Evolutionary conservation across 257 asterid genomes (phyloP), one percentile per base, ranked within the genome.

Genomic region (Agastache rugosa): DNA sequence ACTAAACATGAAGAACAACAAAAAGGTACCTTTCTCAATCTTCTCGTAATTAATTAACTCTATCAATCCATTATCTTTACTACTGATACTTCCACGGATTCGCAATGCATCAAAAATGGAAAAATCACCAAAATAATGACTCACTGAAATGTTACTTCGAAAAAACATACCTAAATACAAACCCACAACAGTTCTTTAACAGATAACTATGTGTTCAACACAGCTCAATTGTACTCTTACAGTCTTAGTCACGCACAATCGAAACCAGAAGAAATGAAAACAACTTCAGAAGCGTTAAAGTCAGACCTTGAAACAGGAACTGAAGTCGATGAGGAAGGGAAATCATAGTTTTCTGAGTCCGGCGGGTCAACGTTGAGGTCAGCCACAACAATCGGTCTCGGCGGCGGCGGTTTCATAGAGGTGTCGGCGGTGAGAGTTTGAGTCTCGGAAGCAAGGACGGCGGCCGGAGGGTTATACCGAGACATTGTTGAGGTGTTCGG

Each of bases 331-430:
- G 82, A 44, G 19, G 88, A 35, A 42, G 87, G 54, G 62, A 74
- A 80, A 27, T 79, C 80, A 63, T 54, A 78, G 60, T 77, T 75
- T 74, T 88, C 89, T 4, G 87, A 61, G 8, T 90, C 88, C 34
- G 86, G 91, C 39, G 93, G 95, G 82, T 88, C 95, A 82, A 81
- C 89, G 79, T 88, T 90, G 74, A 90, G 97, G 89, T 90, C 97
- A 74, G 94, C 93, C 78, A 88, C 23, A 59, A 90, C 74, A 60
- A 81, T 42, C 63, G 87, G 73, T 76, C 82, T 84, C 65, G 81
- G 68, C 17, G 71, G 83, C 25, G 82, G 74, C 79, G 37, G 37
- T 31, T 60, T 82, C 76, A 71, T 62, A 53, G 79, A 56, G 77
- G 71, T 31, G 12, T 78, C 88, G 0, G 47, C 83, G 77, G 69